Evolutionary conservation across 495 filamentous ascomycete species (phyloP).

Genomic region (Aspergillus sparsus): DNA sequence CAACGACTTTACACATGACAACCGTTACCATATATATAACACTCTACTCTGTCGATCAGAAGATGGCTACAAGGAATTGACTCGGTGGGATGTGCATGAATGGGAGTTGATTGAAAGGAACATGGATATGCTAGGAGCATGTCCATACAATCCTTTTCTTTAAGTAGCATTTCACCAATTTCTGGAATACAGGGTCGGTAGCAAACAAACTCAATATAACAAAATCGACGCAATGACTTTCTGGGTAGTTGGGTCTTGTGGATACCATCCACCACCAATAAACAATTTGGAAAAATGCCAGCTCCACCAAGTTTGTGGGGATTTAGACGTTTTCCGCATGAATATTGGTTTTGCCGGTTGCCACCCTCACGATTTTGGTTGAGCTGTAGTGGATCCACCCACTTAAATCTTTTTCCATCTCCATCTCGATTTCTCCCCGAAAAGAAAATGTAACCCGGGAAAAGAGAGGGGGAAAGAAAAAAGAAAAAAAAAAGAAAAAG

Average conservation of each 20-base stretch:
- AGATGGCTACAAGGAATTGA: neutral
- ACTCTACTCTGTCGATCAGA: conserved; percentile 3
- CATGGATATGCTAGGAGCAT: neutral
- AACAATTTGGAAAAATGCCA: neutral
- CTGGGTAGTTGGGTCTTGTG: too few relatives aligned
- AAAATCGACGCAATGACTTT: too few relatives aligned
- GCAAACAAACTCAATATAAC: too few relatives aligned
- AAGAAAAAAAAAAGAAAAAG: too few relatives aligned
- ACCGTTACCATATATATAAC: neutral
- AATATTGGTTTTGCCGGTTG: neutral
- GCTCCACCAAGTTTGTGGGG: neutral
- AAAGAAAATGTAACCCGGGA: too few relatives aligned
- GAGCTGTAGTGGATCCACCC: too few relatives aligned
- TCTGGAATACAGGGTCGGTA: too few relatives aligned
- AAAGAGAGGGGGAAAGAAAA: too few relatives aligned
- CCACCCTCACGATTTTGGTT: too few relatives aligned
- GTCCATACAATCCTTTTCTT: neutral
- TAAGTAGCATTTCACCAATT: neutral
- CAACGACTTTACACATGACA: conserved; percentile 1
- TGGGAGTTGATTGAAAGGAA: neutral
- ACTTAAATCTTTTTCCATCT: too few relatives aligned
- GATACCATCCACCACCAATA: too few relatives aligned
- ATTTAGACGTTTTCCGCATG: neutral
- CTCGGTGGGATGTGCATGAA: neutral
- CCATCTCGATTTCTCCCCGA: too few relatives aligned